Evolutionary conservation across 352 stramenopile species (phyloP).

Genomic region (Globisporangium yorkense): DNA sequence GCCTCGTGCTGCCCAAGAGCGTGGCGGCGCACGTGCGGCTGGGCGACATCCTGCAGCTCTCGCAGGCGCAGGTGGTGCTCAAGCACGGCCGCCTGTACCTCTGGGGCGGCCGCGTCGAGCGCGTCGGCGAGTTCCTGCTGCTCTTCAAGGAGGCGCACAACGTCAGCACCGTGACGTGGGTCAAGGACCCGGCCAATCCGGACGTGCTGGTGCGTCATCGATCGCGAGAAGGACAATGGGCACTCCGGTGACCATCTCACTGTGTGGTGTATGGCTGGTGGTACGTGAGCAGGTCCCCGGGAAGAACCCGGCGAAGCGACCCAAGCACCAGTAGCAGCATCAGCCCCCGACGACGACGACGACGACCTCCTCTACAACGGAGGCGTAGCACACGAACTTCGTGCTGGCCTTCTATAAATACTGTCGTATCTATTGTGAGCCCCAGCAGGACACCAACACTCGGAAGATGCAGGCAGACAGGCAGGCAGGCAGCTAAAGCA

Average conservation of each 20-base stretch:
- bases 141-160: conserved; percentile 83
- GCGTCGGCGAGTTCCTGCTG: conserved; percentile 79
- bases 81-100: conserved; percentile 77
- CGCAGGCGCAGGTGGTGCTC: conserved; percentile 63
- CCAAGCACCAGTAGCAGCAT: conserved; percentile 17
- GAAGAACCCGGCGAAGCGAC: conserved; percentile 51
- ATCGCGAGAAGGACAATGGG: background rate
- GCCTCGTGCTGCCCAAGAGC: conserved; percentile 71
- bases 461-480: too few relatives aligned
- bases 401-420: too few relatives aligned
- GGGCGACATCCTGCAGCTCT: conserved; percentile 71
- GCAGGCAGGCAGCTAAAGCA: too few relatives aligned
- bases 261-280: too few relatives aligned
- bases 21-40: conserved; percentile 59
- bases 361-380: background rate
- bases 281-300: conserved; percentile 35
- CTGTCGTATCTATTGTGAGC: background rate
- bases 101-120: conserved; percentile 77
- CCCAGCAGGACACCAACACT: too few relatives aligned
- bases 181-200: conserved; percentile 72
- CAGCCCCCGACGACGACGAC: background rate
- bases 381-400: background rate
- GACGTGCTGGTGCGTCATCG: conserved; percentile 38
- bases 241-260: too few relatives aligned
- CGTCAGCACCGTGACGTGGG: conserved; percentile 78